Evolutionary conservation across 106 monocot species (phyloP), one percentile per base, ranked within the genome.

Genomic region (Dendrobium huoshanense): DNA sequence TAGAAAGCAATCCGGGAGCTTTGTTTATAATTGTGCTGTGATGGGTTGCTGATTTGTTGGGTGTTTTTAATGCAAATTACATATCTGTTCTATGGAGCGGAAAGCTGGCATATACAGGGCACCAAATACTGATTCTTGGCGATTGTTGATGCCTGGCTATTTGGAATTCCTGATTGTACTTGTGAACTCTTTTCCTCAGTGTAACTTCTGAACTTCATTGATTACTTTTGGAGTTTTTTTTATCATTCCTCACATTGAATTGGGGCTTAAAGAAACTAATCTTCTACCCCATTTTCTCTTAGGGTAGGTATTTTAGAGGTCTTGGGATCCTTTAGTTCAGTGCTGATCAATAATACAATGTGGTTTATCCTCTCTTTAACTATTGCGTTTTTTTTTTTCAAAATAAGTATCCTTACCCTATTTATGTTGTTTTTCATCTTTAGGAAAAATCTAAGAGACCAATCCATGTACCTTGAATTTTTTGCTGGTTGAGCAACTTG

Each of bases 11-110:
- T 91, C 87, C 1, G 92, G 90, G 44, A 89, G 86, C 83, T 95
- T 95, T 86, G 95, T 92, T 78, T 92, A 90, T 89, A 95, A 95
- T 78, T 92, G 92, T 86, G 90, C 95, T 13, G 92, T 95, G 41
- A 92, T 95, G 92, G 87, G 90, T 33, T 95, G 95, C 86, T 95
- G 92, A 95, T 37, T 76, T 79, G 24, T 77, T 76, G 42, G 41
- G 45, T 48, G 16, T 59, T 67, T 81, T 73, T 41, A 43, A 25
- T 54, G 80, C 42, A 29, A 78, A 67, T 33, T 77, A 27, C 47
- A 10, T 9, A 77, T 64, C 22, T 55, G 8, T 73, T 27, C 17
- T 8, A 7, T 43, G 70, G 72, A 77, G 42, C 9, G 20, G 74
- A 67, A 81, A 41, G 83, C 81, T 76, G 77, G 79, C 25, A 78